Evolutionary conservation across 805 yeast species (phyloP).

Genomic region (Lachancea cidri): DNA sequence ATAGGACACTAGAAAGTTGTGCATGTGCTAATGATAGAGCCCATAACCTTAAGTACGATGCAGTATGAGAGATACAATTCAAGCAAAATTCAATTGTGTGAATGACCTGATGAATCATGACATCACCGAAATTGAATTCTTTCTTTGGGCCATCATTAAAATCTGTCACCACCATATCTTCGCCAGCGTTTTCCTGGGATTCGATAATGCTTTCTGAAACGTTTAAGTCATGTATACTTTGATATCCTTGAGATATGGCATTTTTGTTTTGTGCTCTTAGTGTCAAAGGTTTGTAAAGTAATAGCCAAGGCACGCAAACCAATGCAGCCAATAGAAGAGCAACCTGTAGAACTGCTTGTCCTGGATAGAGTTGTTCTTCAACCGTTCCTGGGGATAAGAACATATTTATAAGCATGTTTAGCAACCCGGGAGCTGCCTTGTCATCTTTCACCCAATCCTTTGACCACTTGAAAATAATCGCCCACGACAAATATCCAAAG

Average conservation of each 20-base stretch:
- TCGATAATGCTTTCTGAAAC: slow-evolving; percentile 29
- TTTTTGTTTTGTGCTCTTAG: slow-evolving; percentile 53
- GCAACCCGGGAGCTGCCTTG: slow-evolving; percentile 82
- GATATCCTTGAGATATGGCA: slow-evolving; percentile 39
- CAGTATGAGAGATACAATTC: slow-evolving; percentile 97
- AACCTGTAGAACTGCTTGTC: slow-evolving; percentile 75
- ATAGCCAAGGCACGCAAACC: slow-evolving; percentile 87
- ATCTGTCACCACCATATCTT: slow-evolving; percentile 41
- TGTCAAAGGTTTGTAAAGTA: slow-evolving; percentile 77
- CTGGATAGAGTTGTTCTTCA: slow-evolving; percentile 72
- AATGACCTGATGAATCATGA: slow-evolving; percentile 94
- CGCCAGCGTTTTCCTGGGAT: slow-evolving; percentile 45
- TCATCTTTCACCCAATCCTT: slow-evolving; percentile 81
- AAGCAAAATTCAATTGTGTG: slow-evolving; percentile 97
- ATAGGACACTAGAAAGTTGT: slow-evolving; percentile 87
- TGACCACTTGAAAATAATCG: slow-evolving; percentile 90
- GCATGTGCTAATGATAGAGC: slow-evolving; percentile 96
- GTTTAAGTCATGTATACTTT: slow-evolving; percentile 36
- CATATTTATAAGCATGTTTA: slow-evolving; percentile 95
- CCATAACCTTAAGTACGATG: slow-evolving; percentile 94
- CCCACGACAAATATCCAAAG: slow-evolving; percentile 83
- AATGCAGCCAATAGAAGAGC: slow-evolving; percentile 70
- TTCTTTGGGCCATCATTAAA: slow-evolving; percentile 40
- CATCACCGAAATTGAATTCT: slow-evolving; percentile 78
- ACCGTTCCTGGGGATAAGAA: slow-evolving; percentile 88